phyloP scores from a whole-genome alignment of 768 basidiomycete genomes.

The Lactifluus volemus region DNA sequence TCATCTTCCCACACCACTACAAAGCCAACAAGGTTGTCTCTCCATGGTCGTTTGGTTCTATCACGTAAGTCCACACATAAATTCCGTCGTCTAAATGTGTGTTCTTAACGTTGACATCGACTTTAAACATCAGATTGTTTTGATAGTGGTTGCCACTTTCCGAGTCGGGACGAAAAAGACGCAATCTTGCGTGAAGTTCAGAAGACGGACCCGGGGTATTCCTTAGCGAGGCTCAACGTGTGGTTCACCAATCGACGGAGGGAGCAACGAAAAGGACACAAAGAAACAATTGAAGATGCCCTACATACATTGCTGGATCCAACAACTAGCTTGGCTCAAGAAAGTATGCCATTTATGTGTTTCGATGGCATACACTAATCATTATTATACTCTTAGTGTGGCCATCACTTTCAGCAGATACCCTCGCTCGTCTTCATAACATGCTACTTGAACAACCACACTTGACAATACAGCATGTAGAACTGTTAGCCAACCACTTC shows the following conservation, averaged over 20 bases:
- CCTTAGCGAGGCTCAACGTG: neutral
- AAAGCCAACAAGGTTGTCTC: neutral
- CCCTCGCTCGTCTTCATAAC: neutral
- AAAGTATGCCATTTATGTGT: neutral
- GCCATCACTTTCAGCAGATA: constrained; percentile 4
- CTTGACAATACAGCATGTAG: neutral
- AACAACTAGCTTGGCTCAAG: neutral
- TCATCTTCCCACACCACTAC: neutral
- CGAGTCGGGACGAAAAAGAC: neutral
- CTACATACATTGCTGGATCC: neutral
- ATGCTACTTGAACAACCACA: constrained; percentile 8
- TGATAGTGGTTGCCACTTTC: neutral
- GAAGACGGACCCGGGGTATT: constrained; percentile 5
- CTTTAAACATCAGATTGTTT: neutral
- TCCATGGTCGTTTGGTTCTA: neutral
- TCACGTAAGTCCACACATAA: neutral
- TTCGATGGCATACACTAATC: neutral
- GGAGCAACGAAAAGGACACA: neutral
- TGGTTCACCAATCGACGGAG: constrained; percentile 5
- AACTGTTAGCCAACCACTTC: constrained; percentile 1
- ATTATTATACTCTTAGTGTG: constrained; percentile 1
- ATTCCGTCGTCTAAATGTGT: neutral
- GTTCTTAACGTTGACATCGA: neutral
- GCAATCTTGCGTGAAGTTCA: neutral
- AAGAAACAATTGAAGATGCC: neutral